Conservation (phyloP, 2,329 filamentous ascomycete species). For the Fusarium hostae region DNA sequence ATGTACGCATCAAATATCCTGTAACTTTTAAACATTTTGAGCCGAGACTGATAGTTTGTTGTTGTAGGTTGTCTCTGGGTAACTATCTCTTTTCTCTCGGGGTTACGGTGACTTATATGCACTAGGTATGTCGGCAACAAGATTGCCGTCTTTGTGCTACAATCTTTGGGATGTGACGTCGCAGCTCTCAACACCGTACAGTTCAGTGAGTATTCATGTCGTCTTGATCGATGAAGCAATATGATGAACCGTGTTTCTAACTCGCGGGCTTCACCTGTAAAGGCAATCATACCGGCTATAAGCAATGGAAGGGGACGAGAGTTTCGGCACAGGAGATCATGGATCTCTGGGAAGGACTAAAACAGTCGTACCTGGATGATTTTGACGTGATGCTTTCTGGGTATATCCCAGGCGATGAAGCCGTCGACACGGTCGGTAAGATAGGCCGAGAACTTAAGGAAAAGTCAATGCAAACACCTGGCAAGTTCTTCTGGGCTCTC, state of each 20-base stretch:
- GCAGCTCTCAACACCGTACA: constrained; percentile 95
- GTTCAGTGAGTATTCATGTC: constrained; percentile 75
- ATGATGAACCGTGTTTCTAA: constrained; percentile 11
- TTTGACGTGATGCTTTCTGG: constrained; percentile 96
- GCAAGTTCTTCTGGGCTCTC: constrained; percentile 94
- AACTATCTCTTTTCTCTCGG: not conserved
- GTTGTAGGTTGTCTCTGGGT: constrained; percentile 46
- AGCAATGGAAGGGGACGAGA: constrained; percentile 85
- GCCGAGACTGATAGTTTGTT: constrained; percentile 19
- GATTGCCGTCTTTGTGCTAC: constrained; percentile 94
- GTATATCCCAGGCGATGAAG: constrained; percentile 89
- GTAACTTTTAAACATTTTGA: not conserved
- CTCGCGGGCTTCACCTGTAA: constrained; percentile 10
- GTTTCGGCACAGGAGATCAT: constrained; percentile 84
- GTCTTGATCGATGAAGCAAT: not conserved
- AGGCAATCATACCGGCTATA: constrained; percentile 97
- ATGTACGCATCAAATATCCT: constrained; percentile 66
- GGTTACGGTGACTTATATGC: constrained; percentile 6
- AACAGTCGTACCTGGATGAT: constrained; percentile 83
- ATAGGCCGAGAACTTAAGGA: constrained; percentile 85
- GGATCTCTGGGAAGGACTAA: constrained; percentile 85
- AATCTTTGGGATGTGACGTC: constrained; percentile 92
- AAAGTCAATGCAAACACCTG: constrained; percentile 69
- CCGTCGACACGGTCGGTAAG: constrained; percentile 83
- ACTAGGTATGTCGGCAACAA: constrained; percentile 95